Conservation (phyloP, 192 early-diverging fungal species). For the Coemansia sp. region DNA sequence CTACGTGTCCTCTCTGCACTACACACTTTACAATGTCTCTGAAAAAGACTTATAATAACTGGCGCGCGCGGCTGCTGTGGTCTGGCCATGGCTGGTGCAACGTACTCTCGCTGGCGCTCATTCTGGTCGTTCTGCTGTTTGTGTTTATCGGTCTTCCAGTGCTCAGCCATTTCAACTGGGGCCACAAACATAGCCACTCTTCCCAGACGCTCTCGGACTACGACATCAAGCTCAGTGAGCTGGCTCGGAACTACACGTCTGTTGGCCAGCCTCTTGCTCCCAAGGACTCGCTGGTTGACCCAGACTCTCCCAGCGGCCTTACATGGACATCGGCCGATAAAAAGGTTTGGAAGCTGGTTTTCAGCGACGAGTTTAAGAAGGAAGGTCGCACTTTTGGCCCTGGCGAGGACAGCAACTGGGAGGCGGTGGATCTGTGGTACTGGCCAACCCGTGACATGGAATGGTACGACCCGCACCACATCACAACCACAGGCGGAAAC, state of each 20-base stretch:
- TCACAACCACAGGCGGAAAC: constrained; percentile 51
- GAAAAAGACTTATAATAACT: constrained; percentile 38
- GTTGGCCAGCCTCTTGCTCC: constrained; percentile 47
- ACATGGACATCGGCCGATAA: constrained; percentile 48
- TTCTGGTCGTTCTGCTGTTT: constrained; percentile 48
- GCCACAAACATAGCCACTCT: constrained; percentile 19
- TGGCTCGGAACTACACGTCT: constrained; percentile 30
- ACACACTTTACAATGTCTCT: constrained; percentile 15
- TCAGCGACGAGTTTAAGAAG: constrained; percentile 63
- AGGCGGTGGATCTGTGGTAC: constrained; percentile 59
- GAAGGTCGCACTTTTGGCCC: constrained; percentile 56
- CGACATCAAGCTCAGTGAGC: constrained; percentile 27
- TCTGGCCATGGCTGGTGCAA: constrained; percentile 57
- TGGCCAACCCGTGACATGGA: constrained; percentile 58
- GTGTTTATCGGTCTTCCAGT: constrained; percentile 54
- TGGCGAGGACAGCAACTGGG: constrained; percentile 58
- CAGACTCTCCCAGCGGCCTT: constrained; percentile 41
- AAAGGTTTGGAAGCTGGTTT: constrained; percentile 56
- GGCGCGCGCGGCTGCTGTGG: constrained; percentile 48
- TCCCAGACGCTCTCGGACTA: constrained; percentile 34
- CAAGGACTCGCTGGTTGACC: constrained; percentile 43
- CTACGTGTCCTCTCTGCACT: not conserved
- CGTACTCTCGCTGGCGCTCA: constrained; percentile 44
- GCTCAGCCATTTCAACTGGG: constrained; percentile 53
- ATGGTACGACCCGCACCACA: constrained; percentile 58